These are phyloP conservation scores for Cunninghamia lanceolata DNA, from an alignment of 75 land plant species.

Conservation along the genomic window DNA sequence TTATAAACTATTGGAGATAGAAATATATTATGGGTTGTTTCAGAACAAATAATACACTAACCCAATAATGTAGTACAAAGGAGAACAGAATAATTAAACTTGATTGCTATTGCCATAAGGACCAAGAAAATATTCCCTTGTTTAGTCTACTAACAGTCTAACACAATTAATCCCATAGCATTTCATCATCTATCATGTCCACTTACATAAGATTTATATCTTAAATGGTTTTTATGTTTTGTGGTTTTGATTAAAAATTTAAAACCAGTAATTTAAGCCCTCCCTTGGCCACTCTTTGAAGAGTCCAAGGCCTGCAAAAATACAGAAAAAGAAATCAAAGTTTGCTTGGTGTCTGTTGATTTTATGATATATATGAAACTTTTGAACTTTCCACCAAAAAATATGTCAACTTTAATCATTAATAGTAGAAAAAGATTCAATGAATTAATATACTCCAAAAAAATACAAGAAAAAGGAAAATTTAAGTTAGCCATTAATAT, in stretches of 20 bases:
- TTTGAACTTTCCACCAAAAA: no score
- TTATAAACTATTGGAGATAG: no score
- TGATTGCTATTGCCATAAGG: not conserved
- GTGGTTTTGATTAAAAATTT: not conserved
- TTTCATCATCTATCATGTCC: not conserved
- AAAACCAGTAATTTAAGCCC: not conserved
- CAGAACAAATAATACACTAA: no score
- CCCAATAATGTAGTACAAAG: not conserved
- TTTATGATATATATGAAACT: not conserved
- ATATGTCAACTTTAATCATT: not conserved
- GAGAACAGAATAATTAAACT: not conserved
- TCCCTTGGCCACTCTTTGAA: not conserved
- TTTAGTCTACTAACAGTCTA: not conserved
- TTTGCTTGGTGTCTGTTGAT: not conserved
- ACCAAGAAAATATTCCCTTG: not conserved
- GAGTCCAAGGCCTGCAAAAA: not conserved
- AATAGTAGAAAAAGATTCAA: not conserved
- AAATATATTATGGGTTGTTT: no score
- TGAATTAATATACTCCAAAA: not conserved
- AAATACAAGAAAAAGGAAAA: not conserved
- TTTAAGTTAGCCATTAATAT: not conserved
- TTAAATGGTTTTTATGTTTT: not conserved
- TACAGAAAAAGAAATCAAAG: not conserved
- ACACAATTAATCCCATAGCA: not conserved
- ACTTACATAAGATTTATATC: not conserved